These are phyloP conservation scores for Cylindrotheca fusiformis DNA, from an alignment of 108 stramenopile genomes.

Conservation along the genomic window DNA sequence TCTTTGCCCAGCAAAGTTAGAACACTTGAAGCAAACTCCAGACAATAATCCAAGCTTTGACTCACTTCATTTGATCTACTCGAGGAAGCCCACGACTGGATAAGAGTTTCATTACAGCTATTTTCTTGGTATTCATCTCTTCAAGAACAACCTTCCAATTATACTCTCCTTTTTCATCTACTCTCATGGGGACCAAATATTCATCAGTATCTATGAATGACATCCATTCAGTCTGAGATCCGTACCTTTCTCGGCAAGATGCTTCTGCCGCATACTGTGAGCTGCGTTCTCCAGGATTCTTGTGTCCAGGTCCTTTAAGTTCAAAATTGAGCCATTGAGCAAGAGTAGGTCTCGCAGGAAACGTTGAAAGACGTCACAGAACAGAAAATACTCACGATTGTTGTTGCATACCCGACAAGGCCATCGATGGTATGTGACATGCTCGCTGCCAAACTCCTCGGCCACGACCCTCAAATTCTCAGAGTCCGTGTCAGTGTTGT, in stretches of 20 bases:
- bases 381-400: constrained; percentile 9
- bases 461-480: constrained; percentile 22
- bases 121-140: constrained; percentile 33
- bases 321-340: neutral
- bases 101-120: constrained; percentile 47
- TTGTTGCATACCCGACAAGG: constrained; percentile 53
- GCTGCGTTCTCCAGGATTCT: constrained; percentile 51
- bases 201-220: constrained; percentile 74
- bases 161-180: constrained; percentile 44
- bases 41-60: neutral
- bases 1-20: neutral
- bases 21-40: neutral
- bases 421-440: constrained; percentile 71
- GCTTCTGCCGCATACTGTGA: constrained; percentile 79
- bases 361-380: neutral
- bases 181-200: constrained; percentile 74
- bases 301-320: constrained; percentile 18
- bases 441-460: constrained; percentile 15
- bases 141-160: constrained; percentile 49
- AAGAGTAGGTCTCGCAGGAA: neutral
- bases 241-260: constrained; percentile 67
- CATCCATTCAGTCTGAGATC: constrained; percentile 73
- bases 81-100: constrained; percentile 30
- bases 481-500: constrained; percentile 50
- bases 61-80: constrained; percentile 33